Evolutionary conservation across 495 filamentous ascomycete species (phyloP), one percentile per base, ranked within the genome.

Genomic region (Pyrenula aspistea): DNA sequence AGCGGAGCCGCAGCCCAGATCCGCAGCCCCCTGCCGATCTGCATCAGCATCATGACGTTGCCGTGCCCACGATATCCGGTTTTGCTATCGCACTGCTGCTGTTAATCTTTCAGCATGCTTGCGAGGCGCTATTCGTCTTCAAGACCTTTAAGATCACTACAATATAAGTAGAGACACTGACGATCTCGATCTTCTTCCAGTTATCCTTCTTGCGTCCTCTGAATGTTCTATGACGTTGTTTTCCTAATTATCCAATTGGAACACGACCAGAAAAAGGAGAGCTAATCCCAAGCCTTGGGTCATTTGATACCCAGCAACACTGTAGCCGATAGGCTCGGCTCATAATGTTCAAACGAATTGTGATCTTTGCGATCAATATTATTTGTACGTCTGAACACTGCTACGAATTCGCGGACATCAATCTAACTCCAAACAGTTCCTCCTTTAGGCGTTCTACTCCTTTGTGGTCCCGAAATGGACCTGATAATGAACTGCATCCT

Each of bases 401-500:
- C 31, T 8, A 42, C 31, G 31, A 42, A 8, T 42, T 15, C 31
- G 8, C 31, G 53, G n/a, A 24, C 54, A 22, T 48, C 42, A 8
- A 42, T 8, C 31, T 8, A 42, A 4, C 53, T 42, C 25, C 20
- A 20, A 11, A 19, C 54, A 20, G 57, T 65, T 52, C 63, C 63
- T 8, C 65, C 63, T 15, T 52, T 62, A 0, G 57, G 57, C 42
- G 60, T 70, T 20, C 56, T 63, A 24, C 62, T 67, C 21, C 48
- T 68, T 20, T 57, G 57, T 25, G 70, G 69, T 10, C 58, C 62
- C 12, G 60, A 62, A 12, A 62, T 53, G 54, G 70, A 73, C 55
- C 61, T 55, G 48, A 55, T 69, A 12, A 53, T 74, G 22, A 71
- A 69, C 59, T 65, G 66, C 58, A 24, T 66, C 58, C 58, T 74